phyloP scores from a whole-genome alignment of 495 filamentous ascomycete genomes.

The Penicillium turbatum region DNA sequence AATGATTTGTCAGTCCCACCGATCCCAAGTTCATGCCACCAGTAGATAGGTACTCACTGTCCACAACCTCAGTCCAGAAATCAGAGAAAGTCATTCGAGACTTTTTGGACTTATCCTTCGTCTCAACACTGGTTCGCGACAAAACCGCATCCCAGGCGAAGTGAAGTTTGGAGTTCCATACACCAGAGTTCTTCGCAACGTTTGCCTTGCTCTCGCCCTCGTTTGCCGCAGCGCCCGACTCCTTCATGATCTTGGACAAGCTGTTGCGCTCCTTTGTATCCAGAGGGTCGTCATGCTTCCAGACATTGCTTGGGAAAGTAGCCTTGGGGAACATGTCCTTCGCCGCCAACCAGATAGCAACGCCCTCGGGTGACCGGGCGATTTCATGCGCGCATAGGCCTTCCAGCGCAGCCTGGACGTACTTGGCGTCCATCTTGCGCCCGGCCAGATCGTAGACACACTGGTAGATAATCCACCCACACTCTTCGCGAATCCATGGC shows the following conservation, averaged over 20 bases:
- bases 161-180: conserved; percentile 74
- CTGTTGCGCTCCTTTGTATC: conserved; percentile 54
- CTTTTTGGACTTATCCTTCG: conserved; percentile 31
- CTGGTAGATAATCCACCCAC: conserved; percentile 64
- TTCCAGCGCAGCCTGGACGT: conserved; percentile 58
- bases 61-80: conserved; percentile 88
- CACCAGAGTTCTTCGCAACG: conserved; percentile 58
- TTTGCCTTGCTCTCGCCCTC: conserved; percentile 40
- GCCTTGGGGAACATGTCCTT: conserved; percentile 59
- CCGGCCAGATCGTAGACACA: conserved; percentile 41
- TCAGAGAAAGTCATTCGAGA: conserved; percentile 55
- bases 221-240: conserved; percentile 53
- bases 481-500: conserved; percentile 84
- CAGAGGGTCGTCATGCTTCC: conserved; percentile 69
- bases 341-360: conserved; percentile 79
- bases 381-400: conserved; percentile 58
- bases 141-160: conserved; percentile 86
- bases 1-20: conserved; percentile 10
- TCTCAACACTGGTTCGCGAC: conserved; percentile 33
- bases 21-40: not conserved
- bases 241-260: conserved; percentile 74
- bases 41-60: conserved; percentile 54
- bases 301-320: conserved; percentile 62
- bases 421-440: conserved; percentile 35
- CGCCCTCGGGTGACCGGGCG: conserved; percentile 74